These are phyloP conservation scores for Picochlorum sp. DNA, from an alignment of 139 green algal genomes.

Conservation along the genomic window DNA sequence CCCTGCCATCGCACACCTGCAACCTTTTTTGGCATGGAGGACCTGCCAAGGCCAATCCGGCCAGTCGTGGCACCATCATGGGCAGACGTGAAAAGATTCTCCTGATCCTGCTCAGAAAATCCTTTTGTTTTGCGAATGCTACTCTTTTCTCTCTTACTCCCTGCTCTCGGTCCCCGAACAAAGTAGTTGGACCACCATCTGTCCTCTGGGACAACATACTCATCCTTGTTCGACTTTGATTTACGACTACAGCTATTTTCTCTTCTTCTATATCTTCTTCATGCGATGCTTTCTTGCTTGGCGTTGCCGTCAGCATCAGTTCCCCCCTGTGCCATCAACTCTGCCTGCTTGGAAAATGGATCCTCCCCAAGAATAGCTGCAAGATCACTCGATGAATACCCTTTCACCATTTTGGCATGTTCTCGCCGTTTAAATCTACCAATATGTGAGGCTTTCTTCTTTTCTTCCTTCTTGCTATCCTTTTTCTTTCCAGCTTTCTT, in stretches of 20 bases:
- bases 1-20: conserved; percentile 65
- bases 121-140: conserved; percentile 15
- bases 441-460: conserved; percentile 36
- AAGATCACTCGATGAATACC: conserved; percentile 63
- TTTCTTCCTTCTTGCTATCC: neutral
- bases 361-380: conserved; percentile 65
- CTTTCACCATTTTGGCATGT: conserved; percentile 53
- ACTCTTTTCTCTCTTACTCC: neutral
- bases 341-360: conserved; percentile 19
- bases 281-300: neutral
- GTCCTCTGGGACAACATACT: neutral
- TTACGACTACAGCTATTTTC: neutral
- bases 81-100: conserved; percentile 61
- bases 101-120: conserved; percentile 79
- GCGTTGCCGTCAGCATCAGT: neutral
- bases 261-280: neutral
- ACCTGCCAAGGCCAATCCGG: conserved; percentile 62
- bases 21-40: conserved; percentile 68
- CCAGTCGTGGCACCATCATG: conserved; percentile 55
- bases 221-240: neutral
- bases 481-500: conserved; percentile 10
- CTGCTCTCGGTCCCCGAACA: neutral
- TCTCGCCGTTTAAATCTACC: conserved; percentile 61
- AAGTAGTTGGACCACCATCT: conserved; percentile 15
- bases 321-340: neutral